Evolutionary conservation across 1,284 basidiomycete genomes (phyloP), one percentile per base, ranked within the genome.

Genomic region (Cryptococcus sp.): DNA sequence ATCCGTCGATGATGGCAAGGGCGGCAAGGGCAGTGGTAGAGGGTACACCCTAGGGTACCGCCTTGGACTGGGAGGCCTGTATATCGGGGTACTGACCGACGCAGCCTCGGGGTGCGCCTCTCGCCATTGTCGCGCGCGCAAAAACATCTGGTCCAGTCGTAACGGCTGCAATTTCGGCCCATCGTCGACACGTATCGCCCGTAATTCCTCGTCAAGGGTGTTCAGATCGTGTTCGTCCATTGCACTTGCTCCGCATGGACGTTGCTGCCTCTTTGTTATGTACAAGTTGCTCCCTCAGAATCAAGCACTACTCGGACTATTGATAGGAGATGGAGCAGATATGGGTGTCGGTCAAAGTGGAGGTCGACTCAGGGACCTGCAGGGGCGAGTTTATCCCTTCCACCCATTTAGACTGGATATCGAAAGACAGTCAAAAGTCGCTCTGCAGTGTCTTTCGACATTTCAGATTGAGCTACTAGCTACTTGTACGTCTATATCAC

Each of bases 61-160:
- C 2, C 66, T 63, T 11, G 71, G 69, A n/a, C 61, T 67, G 1
- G 72, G 69, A 10, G 72, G 57, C 31, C 68, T 55, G 5, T 47
- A 19, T 11, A 54, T 38, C 4, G 48, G 50, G 19, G 42, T 47
- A 10, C 15, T 40, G 16, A 27, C 11, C n/a, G 63, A 31, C 3
- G 58, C 62, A 7, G 47, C 31, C 13, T 61, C 39, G 16, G 57
- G 27, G 13, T 35, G 31, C 31, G 31, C 31, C 20, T 51, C 5
- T 23, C 56, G 52, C 69, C 69, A 64, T 35, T 59, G 55, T 25
- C 54, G 31, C 1, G 69, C 65, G 13, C 72, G 61, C 8, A 49
- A 45, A 55, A 74, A 75, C 71, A 77, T 74, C 61, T 66, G 63
- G 58, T 75, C 75, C 1, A 77, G 57, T n/a, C 67, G 56, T 19